phyloP scores from a whole-genome alignment of 306 rosid species.

The Prunus padus region DNA sequence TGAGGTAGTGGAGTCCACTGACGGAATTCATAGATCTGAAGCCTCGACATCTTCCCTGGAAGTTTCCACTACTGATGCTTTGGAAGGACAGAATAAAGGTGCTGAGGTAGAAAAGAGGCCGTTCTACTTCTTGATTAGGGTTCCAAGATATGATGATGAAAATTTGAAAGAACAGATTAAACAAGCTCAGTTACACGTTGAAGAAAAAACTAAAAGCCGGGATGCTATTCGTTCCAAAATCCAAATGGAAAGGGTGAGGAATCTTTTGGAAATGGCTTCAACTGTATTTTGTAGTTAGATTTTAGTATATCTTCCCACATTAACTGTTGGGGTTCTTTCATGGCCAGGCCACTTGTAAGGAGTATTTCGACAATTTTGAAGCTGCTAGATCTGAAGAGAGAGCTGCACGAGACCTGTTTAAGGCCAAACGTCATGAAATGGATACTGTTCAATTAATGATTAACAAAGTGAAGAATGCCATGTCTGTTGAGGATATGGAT shows the following conservation, averaged over 20 bases:
- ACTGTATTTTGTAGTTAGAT: conserved; percentile 10
- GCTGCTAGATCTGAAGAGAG: conserved; percentile 52
- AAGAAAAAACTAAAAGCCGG: conserved; percentile 55
- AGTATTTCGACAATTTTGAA: conserved; percentile 39
- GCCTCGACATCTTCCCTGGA: conserved; percentile 33
- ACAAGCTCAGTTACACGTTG: conserved; percentile 49
- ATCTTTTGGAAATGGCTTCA: neutral
- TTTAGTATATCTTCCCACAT: conserved; percentile 17
- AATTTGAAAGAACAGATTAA: conserved; percentile 58
- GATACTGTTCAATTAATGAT: conserved; percentile 61
- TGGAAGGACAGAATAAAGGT: conserved; percentile 43
- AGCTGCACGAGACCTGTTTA: conserved; percentile 56
- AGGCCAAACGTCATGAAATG: conserved; percentile 68
- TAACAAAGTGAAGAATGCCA: conserved; percentile 64
- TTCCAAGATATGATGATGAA: conserved; percentile 64
- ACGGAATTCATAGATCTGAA: conserved; percentile 31
- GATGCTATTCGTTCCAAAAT: conserved; percentile 54
- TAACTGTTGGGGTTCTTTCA: conserved; percentile 27
- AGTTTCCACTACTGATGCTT: conserved; percentile 33
- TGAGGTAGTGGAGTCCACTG: conserved; percentile 22
- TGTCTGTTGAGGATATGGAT: conserved; percentile 67
- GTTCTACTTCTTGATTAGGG: conserved; percentile 59
- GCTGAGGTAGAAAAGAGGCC: conserved; percentile 58
- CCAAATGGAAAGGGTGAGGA: conserved; percentile 53
- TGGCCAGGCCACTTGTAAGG: conserved; percentile 55